Percentiles rank a stretch among this genome's conserved stretches.
Evolutionary conservation across 169 alveolate species (phyloP).

Genomic region (Plasmodium blacklocki): DNA sequence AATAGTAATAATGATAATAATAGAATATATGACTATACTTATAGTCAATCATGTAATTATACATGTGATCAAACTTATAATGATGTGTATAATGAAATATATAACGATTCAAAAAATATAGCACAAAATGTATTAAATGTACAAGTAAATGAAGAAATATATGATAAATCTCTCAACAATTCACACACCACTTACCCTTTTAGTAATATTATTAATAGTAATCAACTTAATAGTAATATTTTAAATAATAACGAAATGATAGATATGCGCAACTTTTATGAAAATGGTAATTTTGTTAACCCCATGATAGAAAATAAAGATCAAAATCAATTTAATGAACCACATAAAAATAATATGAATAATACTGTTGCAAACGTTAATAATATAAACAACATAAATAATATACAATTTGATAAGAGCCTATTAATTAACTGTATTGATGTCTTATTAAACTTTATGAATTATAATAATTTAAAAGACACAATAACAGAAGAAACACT

Average conservation of each 20-base stretch:
- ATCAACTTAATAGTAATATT: too few species aligned
- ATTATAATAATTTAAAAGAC: conserved; percentile 56
- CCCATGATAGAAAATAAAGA: background rate
- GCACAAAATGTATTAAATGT: too few species aligned
- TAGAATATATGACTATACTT: too few species aligned
- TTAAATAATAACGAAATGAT: too few species aligned
- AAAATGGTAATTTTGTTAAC: background rate
- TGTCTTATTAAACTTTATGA: conserved; percentile 49
- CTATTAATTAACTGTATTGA: conserved; percentile 51
- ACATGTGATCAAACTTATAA: background rate
- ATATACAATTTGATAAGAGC: conserved; percentile 43
- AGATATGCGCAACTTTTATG: too few species aligned
- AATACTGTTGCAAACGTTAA: background rate
- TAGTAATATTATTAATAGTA: too few species aligned
- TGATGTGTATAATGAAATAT: background rate
- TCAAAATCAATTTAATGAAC: background rate
- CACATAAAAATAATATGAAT: background rate
- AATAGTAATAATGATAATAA: background rate
- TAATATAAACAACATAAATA: conserved; percentile 7
- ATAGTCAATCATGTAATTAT: too few species aligned
- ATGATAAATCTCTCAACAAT: too few species aligned
- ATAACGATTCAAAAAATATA: background rate
- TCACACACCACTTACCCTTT: too few species aligned
- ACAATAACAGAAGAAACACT: conserved; percentile 45
- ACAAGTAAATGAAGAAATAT: too few species aligned